Percentiles rank a stretch among this genome's conserved stretches.
Evolutionary conservation across 1,284 basidiomycete genomes (phyloP).

Genomic region (Trichosporon faecale): DNA sequence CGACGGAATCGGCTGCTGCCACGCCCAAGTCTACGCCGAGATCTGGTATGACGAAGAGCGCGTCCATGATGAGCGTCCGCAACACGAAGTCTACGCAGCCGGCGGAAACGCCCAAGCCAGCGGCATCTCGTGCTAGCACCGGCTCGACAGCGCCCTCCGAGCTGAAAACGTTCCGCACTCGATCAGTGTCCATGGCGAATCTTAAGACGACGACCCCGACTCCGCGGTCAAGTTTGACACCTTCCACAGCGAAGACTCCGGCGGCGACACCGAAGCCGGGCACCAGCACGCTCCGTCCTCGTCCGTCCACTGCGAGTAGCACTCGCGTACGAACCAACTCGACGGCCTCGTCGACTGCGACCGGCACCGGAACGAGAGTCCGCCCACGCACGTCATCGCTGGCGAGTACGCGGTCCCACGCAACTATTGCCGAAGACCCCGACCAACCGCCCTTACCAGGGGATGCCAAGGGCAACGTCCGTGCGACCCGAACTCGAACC

Average conservation of each 20-base stretch:
- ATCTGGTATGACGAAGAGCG: constrained; percentile 5
- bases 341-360: background rate
- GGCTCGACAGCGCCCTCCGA: background rate
- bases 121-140: background rate
- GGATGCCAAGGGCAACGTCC: background rate
- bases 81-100: background rate
- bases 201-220: background rate
- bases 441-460: background rate
- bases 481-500: constrained; percentile 15
- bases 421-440: background rate
- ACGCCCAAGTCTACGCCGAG: background rate
- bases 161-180: constrained; percentile 2
- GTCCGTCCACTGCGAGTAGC: constrained; percentile 1
- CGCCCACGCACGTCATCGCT: background rate
- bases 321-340: background rate
- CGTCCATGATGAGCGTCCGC: constrained; percentile 1
- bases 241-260: background rate
- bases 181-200: constrained; percentile 9
- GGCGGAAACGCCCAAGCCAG: constrained; percentile 2
- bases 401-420: constrained; percentile 2
- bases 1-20: background rate
- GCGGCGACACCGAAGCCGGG: background rate
- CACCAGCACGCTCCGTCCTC: background rate
- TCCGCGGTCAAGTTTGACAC: background rate
- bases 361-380: background rate